These are phyloP conservation scores for Epipyxis sp. DNA, from an alignment of 108 stramenopile genomes.

Conservation along the genomic window DNA sequence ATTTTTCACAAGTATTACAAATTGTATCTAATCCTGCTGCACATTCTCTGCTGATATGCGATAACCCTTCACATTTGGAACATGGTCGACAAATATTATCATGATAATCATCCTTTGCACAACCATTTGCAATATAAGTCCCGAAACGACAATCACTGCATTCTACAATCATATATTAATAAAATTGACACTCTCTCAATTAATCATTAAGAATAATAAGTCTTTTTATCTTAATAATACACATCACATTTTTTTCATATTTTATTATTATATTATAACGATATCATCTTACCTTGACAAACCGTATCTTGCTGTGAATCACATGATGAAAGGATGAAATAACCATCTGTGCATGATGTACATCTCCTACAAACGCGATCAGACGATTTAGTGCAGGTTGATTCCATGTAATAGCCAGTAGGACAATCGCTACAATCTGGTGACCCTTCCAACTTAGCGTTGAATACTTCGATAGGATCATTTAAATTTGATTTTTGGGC, in stretches of 20 bases:
- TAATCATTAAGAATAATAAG: too few relatives aligned
- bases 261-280: too few relatives aligned
- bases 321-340: background rate
- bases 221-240: too few relatives aligned
- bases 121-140: background rate
- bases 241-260: too few relatives aligned
- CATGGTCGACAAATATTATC: slow-evolving; percentile 10
- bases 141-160: slow-evolving; percentile 20
- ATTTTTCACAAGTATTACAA: slow-evolving; percentile 1
- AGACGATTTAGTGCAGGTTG: background rate
- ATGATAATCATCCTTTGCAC: background rate
- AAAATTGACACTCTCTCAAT: too few relatives aligned
- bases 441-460: background rate
- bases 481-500: too few relatives aligned
- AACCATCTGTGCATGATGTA: background rate
- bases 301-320: background rate
- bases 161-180: too few relatives aligned
- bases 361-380: background rate
- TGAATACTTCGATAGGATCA: too few relatives aligned
- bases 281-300: background rate
- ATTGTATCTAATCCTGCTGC: slow-evolving; percentile 1
- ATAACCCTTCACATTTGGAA: background rate
- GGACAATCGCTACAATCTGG: background rate
- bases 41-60: background rate
- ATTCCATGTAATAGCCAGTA: background rate